These are phyloP conservation scores for Nannizziopsis arthrosporioides DNA, from an alignment of 2,329 filamentous ascomycete genomes.

Conservation along the genomic window DNA sequence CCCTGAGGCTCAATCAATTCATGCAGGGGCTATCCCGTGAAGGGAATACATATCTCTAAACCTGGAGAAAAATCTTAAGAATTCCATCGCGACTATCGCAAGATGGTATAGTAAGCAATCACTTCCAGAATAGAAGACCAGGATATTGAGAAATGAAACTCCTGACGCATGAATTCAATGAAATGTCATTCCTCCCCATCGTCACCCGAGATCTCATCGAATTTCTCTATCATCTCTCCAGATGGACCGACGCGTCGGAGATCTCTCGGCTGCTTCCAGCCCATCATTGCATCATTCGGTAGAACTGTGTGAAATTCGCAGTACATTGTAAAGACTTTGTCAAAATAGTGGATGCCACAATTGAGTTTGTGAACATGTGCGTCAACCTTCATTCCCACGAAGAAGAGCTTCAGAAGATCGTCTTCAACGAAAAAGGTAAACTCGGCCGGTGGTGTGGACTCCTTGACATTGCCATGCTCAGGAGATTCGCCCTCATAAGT, in stretches of 20 bases:
- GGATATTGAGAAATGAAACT: too few species aligned
- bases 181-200: not conserved
- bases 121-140: too few species aligned
- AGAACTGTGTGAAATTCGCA: constrained; percentile 55
- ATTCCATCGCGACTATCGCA: too few species aligned
- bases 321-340: constrained; percentile 43
- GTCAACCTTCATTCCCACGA: constrained; percentile 53
- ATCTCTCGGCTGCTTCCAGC: constrained; percentile 48
- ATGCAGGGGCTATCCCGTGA: not conserved
- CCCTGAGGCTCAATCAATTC: constrained; percentile 30
- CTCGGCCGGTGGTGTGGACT: constrained; percentile 25
- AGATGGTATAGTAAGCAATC: too few species aligned
- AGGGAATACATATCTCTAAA: too few species aligned
- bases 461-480: constrained; percentile 17
- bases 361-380: constrained; percentile 46
- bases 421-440: constrained; percentile 59
- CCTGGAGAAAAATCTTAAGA: too few species aligned
- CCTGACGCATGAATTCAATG: too few species aligned
- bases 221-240: constrained; percentile 9
- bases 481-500: constrained; percentile 25
- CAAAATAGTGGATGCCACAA: constrained; percentile 54
- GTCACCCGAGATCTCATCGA: constrained; percentile 7
- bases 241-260: constrained; percentile 16
- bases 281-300: constrained; percentile 56
- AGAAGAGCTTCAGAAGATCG: constrained; percentile 44